Evolutionary conservation across 495 filamentous ascomycete genomes (phyloP).

Genomic region (Umbilicaria muhlenbergii): DNA sequence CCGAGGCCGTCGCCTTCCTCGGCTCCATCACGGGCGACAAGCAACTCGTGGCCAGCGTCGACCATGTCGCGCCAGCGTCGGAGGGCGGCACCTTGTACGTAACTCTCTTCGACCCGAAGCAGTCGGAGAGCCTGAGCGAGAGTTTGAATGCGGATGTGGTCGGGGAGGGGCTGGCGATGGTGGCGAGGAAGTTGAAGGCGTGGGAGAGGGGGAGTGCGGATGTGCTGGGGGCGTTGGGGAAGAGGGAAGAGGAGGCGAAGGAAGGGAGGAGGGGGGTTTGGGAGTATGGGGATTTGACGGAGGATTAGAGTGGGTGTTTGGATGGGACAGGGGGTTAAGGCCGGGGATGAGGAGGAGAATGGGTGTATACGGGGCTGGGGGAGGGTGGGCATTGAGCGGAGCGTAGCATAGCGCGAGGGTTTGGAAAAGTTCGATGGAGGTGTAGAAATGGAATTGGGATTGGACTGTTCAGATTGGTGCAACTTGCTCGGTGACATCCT

Average conservation of each 20-base stretch:
- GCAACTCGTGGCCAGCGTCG: conserved; percentile 79
- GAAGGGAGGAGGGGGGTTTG: conserved; percentile 69
- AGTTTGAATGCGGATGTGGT: conserved; percentile 62
- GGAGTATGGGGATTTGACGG: conserved; percentile 94
- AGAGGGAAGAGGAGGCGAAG: conserved; percentile 62
- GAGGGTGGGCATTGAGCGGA: too few relatives aligned
- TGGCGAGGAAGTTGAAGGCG: conserved; percentile 70
- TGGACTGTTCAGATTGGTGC: too few relatives aligned
- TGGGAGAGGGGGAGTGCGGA: conserved; percentile 70
- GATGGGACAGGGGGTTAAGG: neutral
- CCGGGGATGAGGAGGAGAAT: too few relatives aligned
- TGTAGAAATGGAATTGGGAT: too few relatives aligned
- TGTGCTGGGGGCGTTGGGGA: conserved; percentile 48
- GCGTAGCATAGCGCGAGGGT: too few relatives aligned
- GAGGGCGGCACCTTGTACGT: conserved; percentile 66
- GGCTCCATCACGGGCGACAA: conserved; percentile 46
- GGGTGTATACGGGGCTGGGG: too few relatives aligned
- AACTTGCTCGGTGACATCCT: too few relatives aligned
- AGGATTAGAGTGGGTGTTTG: conserved; percentile 40
- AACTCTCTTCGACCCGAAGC: conserved; percentile 63
- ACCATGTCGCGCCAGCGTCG: conserved; percentile 37
- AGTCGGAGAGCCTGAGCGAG: conserved; percentile 28
- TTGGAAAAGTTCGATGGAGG: too few relatives aligned
- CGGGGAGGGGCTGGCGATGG: conserved; percentile 71
- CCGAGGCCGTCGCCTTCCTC: conserved; percentile 59